Percentiles rank a stretch among this genome's conserved stretches.
Evolutionary conservation across 768 basidiomycete genomes (phyloP).

Genomic region (Kwoniella shandongensis): DNA sequence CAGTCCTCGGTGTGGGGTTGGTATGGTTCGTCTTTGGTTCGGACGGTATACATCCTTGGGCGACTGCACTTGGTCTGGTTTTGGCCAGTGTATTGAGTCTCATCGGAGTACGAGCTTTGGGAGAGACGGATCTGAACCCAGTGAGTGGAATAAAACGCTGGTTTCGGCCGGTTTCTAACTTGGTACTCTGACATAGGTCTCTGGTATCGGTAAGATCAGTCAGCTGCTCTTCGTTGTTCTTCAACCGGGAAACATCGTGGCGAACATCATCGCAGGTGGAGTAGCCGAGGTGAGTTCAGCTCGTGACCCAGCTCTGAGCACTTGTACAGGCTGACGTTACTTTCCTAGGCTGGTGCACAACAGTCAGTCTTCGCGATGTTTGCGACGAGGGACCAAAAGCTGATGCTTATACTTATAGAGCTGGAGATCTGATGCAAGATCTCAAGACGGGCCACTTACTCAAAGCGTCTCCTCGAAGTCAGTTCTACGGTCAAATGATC

Average conservation of each 20-base stretch:
- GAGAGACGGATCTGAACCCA: slow-evolving; percentile 81
- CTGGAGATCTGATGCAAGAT: slow-evolving; percentile 98
- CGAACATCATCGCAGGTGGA: slow-evolving; percentile 94
- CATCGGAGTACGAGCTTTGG: slow-evolving; percentile 88
- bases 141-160: slow-evolving; percentile 36
- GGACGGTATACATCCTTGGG: slow-evolving; percentile 94
- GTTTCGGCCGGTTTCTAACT: background rate
- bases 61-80: slow-evolving; percentile 77
- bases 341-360: slow-evolving; percentile 33
- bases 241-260: slow-evolving; percentile 92
- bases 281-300: slow-evolving; percentile 63
- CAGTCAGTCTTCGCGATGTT: slow-evolving; percentile 20
- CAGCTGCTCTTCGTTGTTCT: slow-evolving; percentile 92
- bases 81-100: slow-evolving; percentile 81
- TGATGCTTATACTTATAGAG: slow-evolving; percentile 57
- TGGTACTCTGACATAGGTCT: slow-evolving; percentile 33
- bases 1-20: slow-evolving; percentile 68
- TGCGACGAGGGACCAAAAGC: background rate
- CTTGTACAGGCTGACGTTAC: slow-evolving; percentile 8
- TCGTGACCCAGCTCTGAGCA: background rate
- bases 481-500: slow-evolving; percentile 87
- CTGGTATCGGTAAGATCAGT: slow-evolving; percentile 90
- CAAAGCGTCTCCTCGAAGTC: slow-evolving; percentile 84
- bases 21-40: slow-evolving; percentile 88
- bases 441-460: slow-evolving; percentile 95